phyloP scores from a whole-genome alignment of 768 basidiomycete genomes.

The Zangia roseola region DNA sequence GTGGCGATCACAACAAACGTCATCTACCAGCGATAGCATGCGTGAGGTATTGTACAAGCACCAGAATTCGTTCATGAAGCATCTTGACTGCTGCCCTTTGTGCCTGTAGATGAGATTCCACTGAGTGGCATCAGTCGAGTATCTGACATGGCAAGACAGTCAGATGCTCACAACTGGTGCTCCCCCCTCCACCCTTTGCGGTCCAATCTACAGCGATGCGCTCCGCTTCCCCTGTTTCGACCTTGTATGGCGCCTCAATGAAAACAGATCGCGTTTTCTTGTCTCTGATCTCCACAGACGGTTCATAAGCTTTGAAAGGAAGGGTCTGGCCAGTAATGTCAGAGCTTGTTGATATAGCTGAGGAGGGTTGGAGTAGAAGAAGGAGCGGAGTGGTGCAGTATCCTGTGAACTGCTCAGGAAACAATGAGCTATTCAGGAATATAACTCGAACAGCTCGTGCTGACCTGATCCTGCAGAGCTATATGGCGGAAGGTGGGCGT shows the following conservation, averaged over 20 bases:
- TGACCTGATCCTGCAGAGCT: constrained; percentile 81
- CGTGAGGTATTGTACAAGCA: constrained; percentile 85
- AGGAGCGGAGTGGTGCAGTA: constrained; percentile 90
- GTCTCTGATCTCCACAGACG: constrained; percentile 81
- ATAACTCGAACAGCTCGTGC: not conserved
- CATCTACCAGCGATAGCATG: constrained; percentile 69
- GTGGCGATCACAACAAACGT: not conserved
- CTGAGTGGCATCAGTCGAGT: constrained; percentile 39
- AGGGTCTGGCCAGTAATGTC: constrained; percentile 69
- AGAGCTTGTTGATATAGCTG: constrained; percentile 41
- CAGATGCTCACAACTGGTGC: constrained; percentile 65
- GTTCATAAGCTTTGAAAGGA: constrained; percentile 93
- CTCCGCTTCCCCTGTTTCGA: constrained; percentile 98
- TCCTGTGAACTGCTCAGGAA: constrained; percentile 60
- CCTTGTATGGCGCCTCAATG: constrained; percentile 80
- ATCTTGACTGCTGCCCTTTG: constrained; percentile 96
- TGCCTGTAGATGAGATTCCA: constrained; percentile 86
- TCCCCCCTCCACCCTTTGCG: constrained; percentile 79
- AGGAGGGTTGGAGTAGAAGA: constrained; percentile 65
- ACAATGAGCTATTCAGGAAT: not conserved
- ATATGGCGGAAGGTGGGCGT: constrained; percentile 74
- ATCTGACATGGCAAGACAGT: not conserved
- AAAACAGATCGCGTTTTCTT: constrained; percentile 75
- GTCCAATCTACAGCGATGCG: constrained; percentile 98
- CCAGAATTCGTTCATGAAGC: constrained; percentile 86